phyloP scores from a whole-genome alignment of 129 eudicot genomes.

The Centaurea solstitialis region DNA sequence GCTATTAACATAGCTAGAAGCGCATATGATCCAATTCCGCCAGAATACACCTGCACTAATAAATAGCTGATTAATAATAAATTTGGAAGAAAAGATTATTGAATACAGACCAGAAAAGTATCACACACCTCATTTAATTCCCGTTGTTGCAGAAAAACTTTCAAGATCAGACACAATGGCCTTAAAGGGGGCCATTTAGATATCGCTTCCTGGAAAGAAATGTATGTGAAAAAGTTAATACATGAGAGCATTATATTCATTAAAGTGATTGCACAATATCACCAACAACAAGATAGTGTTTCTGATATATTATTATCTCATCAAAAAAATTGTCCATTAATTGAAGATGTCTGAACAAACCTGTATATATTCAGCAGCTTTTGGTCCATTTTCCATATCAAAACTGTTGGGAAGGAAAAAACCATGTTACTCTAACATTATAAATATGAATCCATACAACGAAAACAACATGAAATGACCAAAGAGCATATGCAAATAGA shows the following conservation, averaged over 20 bases:
- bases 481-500: not conserved
- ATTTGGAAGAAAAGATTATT: not conserved
- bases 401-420: constrained; percentile 52
- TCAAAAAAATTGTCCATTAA: not conserved
- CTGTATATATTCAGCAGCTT: constrained; percentile 88
- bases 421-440: not conserved
- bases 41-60: constrained; percentile 75
- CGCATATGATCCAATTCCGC: constrained; percentile 96
- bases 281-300: not conserved
- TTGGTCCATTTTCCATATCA: constrained; percentile 94
- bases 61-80: not conserved
- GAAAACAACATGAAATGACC: not conserved
- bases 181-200: constrained; percentile 78
- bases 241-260: not conserved
- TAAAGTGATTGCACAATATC: not conserved
- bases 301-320: not conserved
- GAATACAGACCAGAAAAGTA: not conserved
- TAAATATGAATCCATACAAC: not conserved
- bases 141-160: constrained; percentile 89
- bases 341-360: constrained; percentile 32
- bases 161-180: constrained; percentile 86
- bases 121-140: constrained; percentile 75
- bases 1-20: constrained; percentile 95
- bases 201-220: constrained; percentile 61
- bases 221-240: not conserved